Evolutionary conservation across 257 asterid genomes (phyloP), one percentile per base, ranked within the genome.

Genomic region (Fraxinus cuspidata): DNA sequence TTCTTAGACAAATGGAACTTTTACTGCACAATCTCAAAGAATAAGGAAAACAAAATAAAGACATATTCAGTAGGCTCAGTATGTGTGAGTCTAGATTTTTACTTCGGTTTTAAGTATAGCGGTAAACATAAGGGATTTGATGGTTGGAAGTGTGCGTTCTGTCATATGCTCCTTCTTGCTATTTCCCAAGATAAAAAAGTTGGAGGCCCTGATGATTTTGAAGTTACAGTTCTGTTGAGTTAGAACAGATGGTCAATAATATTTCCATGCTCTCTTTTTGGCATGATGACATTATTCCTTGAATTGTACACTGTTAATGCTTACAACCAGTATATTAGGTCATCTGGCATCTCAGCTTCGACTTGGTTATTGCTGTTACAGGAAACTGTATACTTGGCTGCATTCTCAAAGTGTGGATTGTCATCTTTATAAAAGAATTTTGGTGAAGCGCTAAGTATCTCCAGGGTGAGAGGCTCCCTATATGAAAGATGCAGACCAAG

Each of bases 401-500:
- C 51, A 2, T 42, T 42, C 51, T 42, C 18, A 42, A 11, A 40
- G 18, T 12, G 51, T 42, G 51, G 51, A 42, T 42, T 42, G 16
- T 42, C 51, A 42, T 42, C 51, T 42, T 42, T 42, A 42, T 42
- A 42, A 42, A 42, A 12, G 38, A 32, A 49, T 71, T 77, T 71
- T 76, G 71, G 73, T 78, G 79, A 75, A 81, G 53, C 71, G 8
- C 10, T n/a, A 58, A 69, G 5, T 38, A 77, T 81, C 63, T 80
- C 13, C 83, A 81, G 82, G 81, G 75, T 53, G 80, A 75, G 63
- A 21, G 28, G 28, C 35, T 35, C 56, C 74, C 72, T 79, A 60
- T 37, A 80, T 75, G 86, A 74, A 83, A 77, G 80, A 95, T 95
- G 98, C 99, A 83, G 82, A 90, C 90, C 74, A 90, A 78, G 91